Percentiles rank a stretch among this genome's conserved stretches.
phyloP scores from a whole-genome alignment of 2,329 filamentous ascomycete genomes.

The Aspergillus sp. region DNA sequence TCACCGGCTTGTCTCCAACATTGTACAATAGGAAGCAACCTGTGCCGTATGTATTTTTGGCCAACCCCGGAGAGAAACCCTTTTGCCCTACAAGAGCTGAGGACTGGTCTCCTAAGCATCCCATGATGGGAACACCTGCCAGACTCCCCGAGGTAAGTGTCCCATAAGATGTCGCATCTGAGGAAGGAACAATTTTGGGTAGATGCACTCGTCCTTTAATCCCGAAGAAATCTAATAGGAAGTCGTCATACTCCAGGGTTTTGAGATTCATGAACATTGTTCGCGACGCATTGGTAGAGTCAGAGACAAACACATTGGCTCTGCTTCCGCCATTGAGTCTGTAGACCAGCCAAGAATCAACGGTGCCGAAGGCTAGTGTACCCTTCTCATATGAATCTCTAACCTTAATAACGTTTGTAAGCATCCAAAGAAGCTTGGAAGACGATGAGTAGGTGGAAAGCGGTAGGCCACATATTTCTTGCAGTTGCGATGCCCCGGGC shows the following conservation, averaged over 20 bases:
- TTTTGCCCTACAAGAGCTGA: conserved; percentile 82
- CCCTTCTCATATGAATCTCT: conserved; percentile 71
- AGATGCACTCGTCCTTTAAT: conserved; percentile 72
- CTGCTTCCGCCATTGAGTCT: conserved; percentile 69
- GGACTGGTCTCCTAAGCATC: conserved; percentile 83
- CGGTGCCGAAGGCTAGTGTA: conserved; percentile 77
- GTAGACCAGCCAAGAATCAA: conserved; percentile 86
- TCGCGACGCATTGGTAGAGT: conserved; percentile 81
- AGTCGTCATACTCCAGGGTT: conserved; percentile 74
- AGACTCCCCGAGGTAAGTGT: conserved; percentile 62
- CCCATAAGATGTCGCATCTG: conserved; percentile 71
- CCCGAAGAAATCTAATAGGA: conserved; percentile 74
- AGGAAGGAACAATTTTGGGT: conserved; percentile 78
- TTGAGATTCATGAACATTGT: conserved; percentile 93
- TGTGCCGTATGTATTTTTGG: conserved; percentile 89
- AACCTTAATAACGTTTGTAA: conserved; percentile 70
- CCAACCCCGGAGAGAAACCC: conserved; percentile 76
- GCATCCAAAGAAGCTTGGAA: conserved; percentile 79
- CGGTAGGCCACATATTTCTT: conserved; percentile 72
- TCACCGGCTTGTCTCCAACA: conserved; percentile 78
- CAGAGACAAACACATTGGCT: conserved; percentile 74
- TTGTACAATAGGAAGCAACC: conserved; percentile 89
- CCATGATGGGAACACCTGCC: conserved; percentile 69
- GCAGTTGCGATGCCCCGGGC: conserved; percentile 65
- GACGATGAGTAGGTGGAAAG: conserved; percentile 85